A percentile compares a stretch with the other conserved stretches of the same genome.
phyloP scores from a whole-genome alignment of 2,329 filamentous ascomycete genomes.

The Hymenoscyphus albidus region DNA sequence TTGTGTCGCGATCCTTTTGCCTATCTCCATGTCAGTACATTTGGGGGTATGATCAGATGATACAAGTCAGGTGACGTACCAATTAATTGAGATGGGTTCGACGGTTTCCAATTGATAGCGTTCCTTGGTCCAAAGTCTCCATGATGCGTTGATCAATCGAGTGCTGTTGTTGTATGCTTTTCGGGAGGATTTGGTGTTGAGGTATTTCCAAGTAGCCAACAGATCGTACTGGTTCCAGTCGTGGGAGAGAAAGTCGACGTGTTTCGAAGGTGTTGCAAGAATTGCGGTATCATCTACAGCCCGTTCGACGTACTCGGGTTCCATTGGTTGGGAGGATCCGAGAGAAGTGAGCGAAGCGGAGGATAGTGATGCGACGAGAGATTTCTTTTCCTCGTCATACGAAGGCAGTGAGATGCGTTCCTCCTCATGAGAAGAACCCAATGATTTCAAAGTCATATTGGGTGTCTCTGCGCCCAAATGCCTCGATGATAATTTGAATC shows the following conservation, averaged over 20 bases:
- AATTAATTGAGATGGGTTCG: slow-evolving; percentile 85
- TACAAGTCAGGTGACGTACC: slow-evolving; percentile 41
- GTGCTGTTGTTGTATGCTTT: slow-evolving; percentile 74
- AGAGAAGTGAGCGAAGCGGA: background rate
- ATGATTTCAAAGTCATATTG: slow-evolving; percentile 1
- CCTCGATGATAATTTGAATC: slow-evolving; percentile 4
- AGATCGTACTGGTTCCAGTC: slow-evolving; percentile 95
- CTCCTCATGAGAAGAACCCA: background rate
- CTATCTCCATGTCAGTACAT: slow-evolving; percentile 2
- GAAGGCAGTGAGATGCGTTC: slow-evolving; percentile 8
- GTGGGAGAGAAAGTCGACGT: slow-evolving; percentile 93
- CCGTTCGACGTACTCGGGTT: background rate
- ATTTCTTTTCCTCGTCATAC: slow-evolving; percentile 8
- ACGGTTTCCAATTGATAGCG: slow-evolving; percentile 82
- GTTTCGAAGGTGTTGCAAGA: slow-evolving; percentile 35
- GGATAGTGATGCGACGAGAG: background rate
- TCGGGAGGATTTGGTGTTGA: slow-evolving; percentile 65
- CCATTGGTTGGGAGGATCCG: background rate
- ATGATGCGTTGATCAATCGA: slow-evolving; percentile 87
- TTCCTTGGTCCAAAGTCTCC: slow-evolving; percentile 90
- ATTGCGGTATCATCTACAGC: slow-evolving; percentile 9
- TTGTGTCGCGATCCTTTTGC: slow-evolving; percentile 38
- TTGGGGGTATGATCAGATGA: background rate
- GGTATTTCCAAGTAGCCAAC: slow-evolving; percentile 92
- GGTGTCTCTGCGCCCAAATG: slow-evolving; percentile 4